Evolutionary conservation across 306 rosid species (phyloP).

Genomic region (Delonix regia): DNA sequence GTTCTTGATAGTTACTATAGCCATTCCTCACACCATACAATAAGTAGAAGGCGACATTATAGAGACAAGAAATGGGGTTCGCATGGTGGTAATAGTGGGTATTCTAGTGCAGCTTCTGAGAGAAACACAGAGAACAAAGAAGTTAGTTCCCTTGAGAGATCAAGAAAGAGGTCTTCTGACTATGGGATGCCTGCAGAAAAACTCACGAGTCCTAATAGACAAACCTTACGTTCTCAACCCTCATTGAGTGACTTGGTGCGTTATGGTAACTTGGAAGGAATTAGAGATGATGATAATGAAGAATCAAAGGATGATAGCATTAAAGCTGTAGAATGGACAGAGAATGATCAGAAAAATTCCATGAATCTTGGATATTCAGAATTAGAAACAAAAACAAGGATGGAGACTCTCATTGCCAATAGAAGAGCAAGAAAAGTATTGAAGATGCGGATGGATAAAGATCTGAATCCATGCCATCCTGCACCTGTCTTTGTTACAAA

Average conservation of each 20-base stretch:
- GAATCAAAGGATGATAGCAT: slow-evolving; percentile 43
- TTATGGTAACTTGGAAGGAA: slow-evolving; percentile 30
- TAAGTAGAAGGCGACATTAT: slow-evolving; percentile 62
- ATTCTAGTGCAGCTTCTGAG: background rate
- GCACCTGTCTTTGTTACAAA: slow-evolving; percentile 56
- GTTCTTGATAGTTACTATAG: slow-evolving; percentile 33
- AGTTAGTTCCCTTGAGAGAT: background rate
- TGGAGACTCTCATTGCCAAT: slow-evolving; percentile 84
- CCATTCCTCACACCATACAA: slow-evolving; percentile 40
- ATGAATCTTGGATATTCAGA: slow-evolving; percentile 73
- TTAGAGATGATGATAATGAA: slow-evolving; percentile 35
- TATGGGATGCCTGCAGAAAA: slow-evolving; percentile 1
- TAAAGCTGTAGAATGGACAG: slow-evolving; percentile 57
- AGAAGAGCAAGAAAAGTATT: slow-evolving; percentile 66
- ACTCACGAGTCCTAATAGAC: slow-evolving; percentile 24
- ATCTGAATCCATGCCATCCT: slow-evolving; percentile 44
- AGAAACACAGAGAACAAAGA: slow-evolving; percentile 2
- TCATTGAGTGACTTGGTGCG: slow-evolving; percentile 24
- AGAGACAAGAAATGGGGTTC: slow-evolving; percentile 49
- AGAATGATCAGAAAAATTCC: slow-evolving; percentile 61
- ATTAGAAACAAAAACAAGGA: slow-evolving; percentile 73
- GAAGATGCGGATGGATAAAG: slow-evolving; percentile 56
- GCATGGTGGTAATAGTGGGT: slow-evolving; percentile 36
- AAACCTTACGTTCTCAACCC: slow-evolving; percentile 37
- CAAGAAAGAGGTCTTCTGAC: slow-evolving; percentile 30